Conservation (phyloP, 176 grass and related monocot species). For the Carex kokanica region DNA sequence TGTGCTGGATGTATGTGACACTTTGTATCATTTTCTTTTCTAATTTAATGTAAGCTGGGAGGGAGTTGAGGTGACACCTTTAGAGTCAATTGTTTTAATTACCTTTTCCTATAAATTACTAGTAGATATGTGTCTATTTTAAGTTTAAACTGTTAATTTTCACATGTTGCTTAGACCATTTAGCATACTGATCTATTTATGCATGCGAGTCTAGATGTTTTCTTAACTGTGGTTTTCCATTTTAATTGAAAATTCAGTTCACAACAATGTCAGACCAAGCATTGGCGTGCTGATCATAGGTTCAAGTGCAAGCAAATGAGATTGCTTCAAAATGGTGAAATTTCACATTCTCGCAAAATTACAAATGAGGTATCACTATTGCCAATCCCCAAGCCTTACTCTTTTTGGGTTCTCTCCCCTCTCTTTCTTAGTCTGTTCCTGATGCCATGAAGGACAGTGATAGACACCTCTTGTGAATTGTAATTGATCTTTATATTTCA, state of each 20-base stretch:
- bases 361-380: slow-evolving; percentile 6
- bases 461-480: not conserved
- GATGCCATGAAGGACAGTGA: not conserved
- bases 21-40: not conserved
- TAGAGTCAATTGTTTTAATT: not conserved
- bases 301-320: slow-evolving; percentile 85
- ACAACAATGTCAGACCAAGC: slow-evolving; percentile 63
- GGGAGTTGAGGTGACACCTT: not conserved
- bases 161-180: not conserved
- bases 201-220: slow-evolving; percentile 14
- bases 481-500: not conserved
- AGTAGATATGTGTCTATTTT: not conserved
- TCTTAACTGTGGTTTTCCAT: slow-evolving; percentile 17
- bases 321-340: slow-evolving; percentile 32
- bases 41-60: not conserved
- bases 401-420: not conserved
- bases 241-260: slow-evolving; percentile 55
- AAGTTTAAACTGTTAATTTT: not conserved
- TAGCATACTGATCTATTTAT: not conserved
- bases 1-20: not conserved
- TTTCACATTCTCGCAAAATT: slow-evolving; percentile 13
- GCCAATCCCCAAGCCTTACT: not conserved
- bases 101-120: not conserved
- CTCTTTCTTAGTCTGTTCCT: not conserved
- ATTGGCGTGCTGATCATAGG: slow-evolving; percentile 74